Evolutionary conservation across 2,329 filamentous ascomycete species (phyloP).

Genomic region (Xylaria multiplex): DNA sequence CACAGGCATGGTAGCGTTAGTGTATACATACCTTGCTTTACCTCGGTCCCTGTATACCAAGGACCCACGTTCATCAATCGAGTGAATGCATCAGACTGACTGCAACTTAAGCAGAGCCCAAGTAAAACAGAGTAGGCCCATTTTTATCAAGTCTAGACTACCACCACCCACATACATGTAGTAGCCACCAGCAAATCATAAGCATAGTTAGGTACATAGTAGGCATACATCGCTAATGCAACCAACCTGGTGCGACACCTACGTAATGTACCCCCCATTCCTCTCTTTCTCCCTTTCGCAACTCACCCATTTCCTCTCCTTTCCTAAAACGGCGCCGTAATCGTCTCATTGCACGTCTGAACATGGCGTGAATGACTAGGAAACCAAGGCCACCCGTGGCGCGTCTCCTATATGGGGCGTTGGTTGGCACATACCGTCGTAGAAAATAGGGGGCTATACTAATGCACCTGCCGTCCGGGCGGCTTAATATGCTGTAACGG

Average conservation of each 20-base stretch:
- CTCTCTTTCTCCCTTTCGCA: neutral
- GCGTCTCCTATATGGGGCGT: neutral
- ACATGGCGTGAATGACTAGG: neutral
- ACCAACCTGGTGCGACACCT: neutral
- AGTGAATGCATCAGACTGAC: neutral
- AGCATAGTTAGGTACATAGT: neutral
- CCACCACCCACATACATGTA: neutral
- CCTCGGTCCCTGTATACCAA: neutral
- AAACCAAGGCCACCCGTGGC: neutral
- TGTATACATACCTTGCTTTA: neutral
- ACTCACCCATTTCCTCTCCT: neutral
- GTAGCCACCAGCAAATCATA: neutral
- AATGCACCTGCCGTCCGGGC: neutral
- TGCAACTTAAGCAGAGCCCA: too few species aligned
- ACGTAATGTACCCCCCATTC: too few species aligned
- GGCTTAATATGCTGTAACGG: constrained; percentile 2
- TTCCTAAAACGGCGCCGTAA: neutral
- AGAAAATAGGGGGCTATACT: neutral
- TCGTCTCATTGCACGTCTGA: neutral
- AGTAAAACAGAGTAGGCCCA: neutral
- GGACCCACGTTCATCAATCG: neutral
- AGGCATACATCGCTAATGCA: neutral
- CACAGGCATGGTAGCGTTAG: too few species aligned
- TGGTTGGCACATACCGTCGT: neutral
- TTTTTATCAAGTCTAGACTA: neutral